Evolutionary conservation across 2,329 filamentous ascomycete genomes (phyloP).

Genomic region (Orbilia quercus): DNA sequence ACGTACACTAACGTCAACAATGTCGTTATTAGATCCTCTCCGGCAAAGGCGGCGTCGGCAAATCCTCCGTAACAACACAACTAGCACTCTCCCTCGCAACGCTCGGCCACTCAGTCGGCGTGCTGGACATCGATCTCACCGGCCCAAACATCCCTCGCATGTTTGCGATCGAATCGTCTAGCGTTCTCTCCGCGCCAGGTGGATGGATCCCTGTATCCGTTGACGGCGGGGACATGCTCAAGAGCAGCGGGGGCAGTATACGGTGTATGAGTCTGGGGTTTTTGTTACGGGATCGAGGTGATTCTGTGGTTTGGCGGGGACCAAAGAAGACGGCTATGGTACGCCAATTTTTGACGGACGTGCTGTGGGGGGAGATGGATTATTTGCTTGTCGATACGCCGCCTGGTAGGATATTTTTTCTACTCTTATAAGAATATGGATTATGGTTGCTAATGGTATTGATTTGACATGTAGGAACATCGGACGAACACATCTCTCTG

Average conservation of each 20-base stretch:
- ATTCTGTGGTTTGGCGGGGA: conserved; percentile 96
- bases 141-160: conserved; percentile 96
- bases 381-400: conserved; percentile 96
- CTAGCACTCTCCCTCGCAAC: conserved; percentile 88
- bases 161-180: conserved; percentile 81
- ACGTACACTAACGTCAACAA: conserved; percentile 52
- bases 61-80: conserved; percentile 97
- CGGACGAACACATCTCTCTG: conserved; percentile 95
- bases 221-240: conserved; percentile 69
- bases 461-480: conserved; percentile 70
- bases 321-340: conserved; percentile 99
- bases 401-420: conserved; percentile 70
- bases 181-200: conserved; percentile 86
- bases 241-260: conserved; percentile 68
- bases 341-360: conserved; percentile 91
- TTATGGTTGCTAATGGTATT: background rate
- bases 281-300: conserved; percentile 81
- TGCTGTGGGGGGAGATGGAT: conserved; percentile 87
- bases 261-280: conserved; percentile 95
- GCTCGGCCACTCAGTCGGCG: conserved; percentile 87
- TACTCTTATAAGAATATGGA: background rate
- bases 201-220: conserved; percentile 93
- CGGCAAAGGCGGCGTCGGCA: conserved; percentile 96
- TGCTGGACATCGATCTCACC: conserved; percentile 95
- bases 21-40: conserved; percentile 74